phyloP scores from a whole-genome alignment of 1,139 yeast genomes.

The Zygoascus sp. region DNA sequence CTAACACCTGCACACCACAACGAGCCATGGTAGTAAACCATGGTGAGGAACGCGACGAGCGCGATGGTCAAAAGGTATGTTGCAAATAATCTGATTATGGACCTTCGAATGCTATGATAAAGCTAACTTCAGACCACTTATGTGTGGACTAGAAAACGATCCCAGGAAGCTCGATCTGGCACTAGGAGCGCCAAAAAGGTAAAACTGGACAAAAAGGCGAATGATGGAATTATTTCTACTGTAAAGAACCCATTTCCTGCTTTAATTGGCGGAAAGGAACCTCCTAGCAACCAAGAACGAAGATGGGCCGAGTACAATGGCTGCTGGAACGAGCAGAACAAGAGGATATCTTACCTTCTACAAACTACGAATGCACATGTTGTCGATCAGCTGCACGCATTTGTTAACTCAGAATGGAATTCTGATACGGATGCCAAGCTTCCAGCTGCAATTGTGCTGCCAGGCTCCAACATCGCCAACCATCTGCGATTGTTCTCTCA shows the following conservation, averaged over 20 bases:
- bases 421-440: constrained; percentile 24
- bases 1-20: background rate
- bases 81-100: background rate
- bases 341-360: constrained; percentile 23
- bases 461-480: constrained; percentile 37
- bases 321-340: constrained; percentile 27
- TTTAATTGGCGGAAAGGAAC: constrained; percentile 39
- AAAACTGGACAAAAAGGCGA: background rate
- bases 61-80: constrained; percentile 4
- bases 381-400: constrained; percentile 24
- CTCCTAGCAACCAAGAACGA: constrained; percentile 27
- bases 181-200: background rate
- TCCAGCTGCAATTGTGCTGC: constrained; percentile 31
- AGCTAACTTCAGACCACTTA: constrained; percentile 3
- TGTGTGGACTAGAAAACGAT: constrained; percentile 1
- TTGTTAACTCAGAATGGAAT: constrained; percentile 26
- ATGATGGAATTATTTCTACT: background rate
- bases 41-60: background rate
- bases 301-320: constrained; percentile 39
- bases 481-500: constrained; percentile 32
- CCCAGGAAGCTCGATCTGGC: background rate
- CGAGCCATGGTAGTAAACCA: background rate
- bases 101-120: background rate
- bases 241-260: constrained; percentile 34
- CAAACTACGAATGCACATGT: constrained; percentile 23